Evolutionary conservation across 345 rosid species (phyloP).

Genomic region (Firmiana major): DNA sequence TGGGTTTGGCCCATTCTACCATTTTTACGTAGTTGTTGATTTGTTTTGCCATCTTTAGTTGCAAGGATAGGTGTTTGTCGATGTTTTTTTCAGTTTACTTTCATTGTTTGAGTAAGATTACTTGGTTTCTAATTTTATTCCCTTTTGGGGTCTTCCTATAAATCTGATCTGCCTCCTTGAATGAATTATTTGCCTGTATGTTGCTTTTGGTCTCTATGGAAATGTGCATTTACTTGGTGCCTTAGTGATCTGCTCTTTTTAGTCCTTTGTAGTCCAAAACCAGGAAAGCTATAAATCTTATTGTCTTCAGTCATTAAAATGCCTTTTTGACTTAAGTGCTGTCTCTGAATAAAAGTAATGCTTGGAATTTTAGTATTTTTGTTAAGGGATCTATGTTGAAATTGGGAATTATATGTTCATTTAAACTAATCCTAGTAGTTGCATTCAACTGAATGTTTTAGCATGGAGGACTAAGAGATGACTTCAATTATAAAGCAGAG

Average conservation of each 20-base stretch:
- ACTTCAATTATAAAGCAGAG: background rate
- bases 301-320: background rate
- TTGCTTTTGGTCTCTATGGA: background rate
- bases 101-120: background rate
- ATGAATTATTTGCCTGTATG: background rate
- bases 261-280: background rate
- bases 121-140: background rate
- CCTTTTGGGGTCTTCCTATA: background rate
- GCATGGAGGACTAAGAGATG: background rate
- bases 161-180: constrained; percentile 17
- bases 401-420: background rate
- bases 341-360: background rate
- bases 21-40: background rate
- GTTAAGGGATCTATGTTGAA: background rate
- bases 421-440: background rate
- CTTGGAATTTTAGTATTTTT: background rate
- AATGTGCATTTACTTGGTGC: background rate
- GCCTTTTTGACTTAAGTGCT: background rate
- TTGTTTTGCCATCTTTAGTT: constrained; percentile 9
- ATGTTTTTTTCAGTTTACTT: background rate
- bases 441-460: background rate
- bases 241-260: background rate
- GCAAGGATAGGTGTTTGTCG: background rate
- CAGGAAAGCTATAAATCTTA: background rate
- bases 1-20: constrained; percentile 17